Conservation (phyloP, 176 grass and related monocot genomes). For the Bolboschoenus planiculmis region DNA sequence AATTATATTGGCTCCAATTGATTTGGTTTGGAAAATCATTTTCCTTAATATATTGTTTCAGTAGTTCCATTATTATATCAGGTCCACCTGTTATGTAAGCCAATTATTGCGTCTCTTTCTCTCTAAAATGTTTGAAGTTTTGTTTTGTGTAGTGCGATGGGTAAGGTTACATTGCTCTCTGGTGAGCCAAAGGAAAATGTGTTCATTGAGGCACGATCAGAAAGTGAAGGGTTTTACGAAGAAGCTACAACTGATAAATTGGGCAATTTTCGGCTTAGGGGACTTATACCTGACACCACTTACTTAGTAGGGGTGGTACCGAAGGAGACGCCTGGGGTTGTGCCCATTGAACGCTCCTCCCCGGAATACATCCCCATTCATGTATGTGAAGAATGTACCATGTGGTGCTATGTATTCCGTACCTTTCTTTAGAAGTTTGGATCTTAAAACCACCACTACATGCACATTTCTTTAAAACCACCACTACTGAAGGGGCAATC, state of each 20-base stretch:
- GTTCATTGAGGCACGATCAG: constrained; percentile 84
- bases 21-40: background rate
- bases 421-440: background rate
- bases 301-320: constrained; percentile 74
- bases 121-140: background rate
- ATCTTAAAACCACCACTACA: background rate
- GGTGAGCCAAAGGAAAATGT: constrained; percentile 84
- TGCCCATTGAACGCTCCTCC: constrained; percentile 75
- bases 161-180: constrained; percentile 75
- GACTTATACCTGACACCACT: constrained; percentile 75
- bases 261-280: constrained; percentile 83
- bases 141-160: constrained; percentile 77
- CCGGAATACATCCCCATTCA: constrained; percentile 51
- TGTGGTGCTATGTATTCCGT: background rate
- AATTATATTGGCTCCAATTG: background rate
- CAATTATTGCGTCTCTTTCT: background rate
- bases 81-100: background rate
- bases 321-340: constrained; percentile 46
- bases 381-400: constrained; percentile 44
- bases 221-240: constrained; percentile 89
- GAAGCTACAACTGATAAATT: constrained; percentile 76
- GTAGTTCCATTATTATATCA: background rate
- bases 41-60: background rate
- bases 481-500: background rate
- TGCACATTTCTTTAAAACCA: background rate